Conservation (phyloP, 1,139 yeast species). For the Lodderomyces margitis region DNA sequence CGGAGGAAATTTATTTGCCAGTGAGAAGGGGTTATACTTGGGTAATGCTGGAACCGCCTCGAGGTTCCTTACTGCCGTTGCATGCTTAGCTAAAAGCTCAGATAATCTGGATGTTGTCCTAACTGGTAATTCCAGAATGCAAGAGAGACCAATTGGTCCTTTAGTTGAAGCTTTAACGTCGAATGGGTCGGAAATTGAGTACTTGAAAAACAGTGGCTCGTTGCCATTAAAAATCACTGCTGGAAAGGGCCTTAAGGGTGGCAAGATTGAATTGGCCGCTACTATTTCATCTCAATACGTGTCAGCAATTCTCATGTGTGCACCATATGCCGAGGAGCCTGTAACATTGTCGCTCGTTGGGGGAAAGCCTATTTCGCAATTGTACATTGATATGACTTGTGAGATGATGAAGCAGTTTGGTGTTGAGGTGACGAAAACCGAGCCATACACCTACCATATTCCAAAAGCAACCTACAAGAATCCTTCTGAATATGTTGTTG, state of each 20-base stretch:
- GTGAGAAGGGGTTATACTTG: slow-evolving; percentile 66
- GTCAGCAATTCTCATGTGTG: slow-evolving; percentile 94
- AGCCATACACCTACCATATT: slow-evolving; percentile 81
- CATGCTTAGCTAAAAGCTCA: slow-evolving; percentile 60
- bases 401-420: slow-evolving; percentile 95
- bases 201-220: slow-evolving; percentile 75
- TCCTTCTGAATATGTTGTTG: slow-evolving; percentile 84
- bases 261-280: slow-evolving; percentile 90
- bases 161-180: slow-evolving; percentile 83
- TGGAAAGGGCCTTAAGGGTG: slow-evolving; percentile 78
- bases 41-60: slow-evolving; percentile 99
- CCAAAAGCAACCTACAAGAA: slow-evolving; percentile 80
- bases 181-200: slow-evolving; percentile 76
- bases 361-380: slow-evolving; percentile 94
- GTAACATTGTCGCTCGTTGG: slow-evolving; percentile 88
- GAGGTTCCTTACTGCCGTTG: slow-evolving; percentile 88
- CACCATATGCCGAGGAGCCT: slow-evolving; percentile 90
- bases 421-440: slow-evolving; percentile 68
- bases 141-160: slow-evolving; percentile 96
- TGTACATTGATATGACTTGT: slow-evolving; percentile 96
- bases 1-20: slow-evolving; percentile 71
- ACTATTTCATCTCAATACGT: slow-evolving; percentile 97
- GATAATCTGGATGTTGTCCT: slow-evolving; percentile 49
- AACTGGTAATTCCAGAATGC: slow-evolving; percentile 97
- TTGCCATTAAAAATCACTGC: slow-evolving; percentile 76